A percentile compares a stretch with the other conserved stretches of the same genome.
These are phyloP conservation scores for Cenchrus fungigraminus DNA, from an alignment of 176 grass and related monocot species.

Conservation along the genomic window DNA sequence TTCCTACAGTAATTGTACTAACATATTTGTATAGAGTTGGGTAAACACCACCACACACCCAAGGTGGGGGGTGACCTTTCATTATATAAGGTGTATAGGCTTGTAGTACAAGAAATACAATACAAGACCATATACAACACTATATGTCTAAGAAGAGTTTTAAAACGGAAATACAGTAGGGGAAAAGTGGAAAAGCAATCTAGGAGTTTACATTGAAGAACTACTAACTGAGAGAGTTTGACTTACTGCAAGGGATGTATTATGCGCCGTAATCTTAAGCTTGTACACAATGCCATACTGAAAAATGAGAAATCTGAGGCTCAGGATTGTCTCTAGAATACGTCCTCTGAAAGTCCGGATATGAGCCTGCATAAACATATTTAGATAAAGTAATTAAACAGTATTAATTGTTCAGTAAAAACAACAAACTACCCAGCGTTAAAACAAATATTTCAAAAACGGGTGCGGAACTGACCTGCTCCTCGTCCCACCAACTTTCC, in stretches of 20 bases:
- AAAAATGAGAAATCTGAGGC: conserved; percentile 83
- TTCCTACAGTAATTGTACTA: neutral
- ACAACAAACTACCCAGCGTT: conserved; percentile 12
- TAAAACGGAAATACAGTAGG: neutral
- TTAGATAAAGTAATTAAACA: neutral
- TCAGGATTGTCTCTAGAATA: conserved; percentile 90
- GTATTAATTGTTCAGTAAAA: conserved; percentile 8
- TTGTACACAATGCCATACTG: conserved; percentile 99
- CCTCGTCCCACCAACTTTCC: conserved; percentile 98
- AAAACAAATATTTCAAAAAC: conserved; percentile 29
- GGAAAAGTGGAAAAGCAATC: neutral
- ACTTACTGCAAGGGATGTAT: conserved; percentile 92
- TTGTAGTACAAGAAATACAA: too few species aligned
- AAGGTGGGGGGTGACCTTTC: too few species aligned
- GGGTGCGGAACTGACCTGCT: conserved; percentile 59
- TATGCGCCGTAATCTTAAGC: conserved; percentile 59
- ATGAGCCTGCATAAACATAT: conserved; percentile 62
- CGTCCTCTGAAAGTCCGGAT: conserved; percentile 82
- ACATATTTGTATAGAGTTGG: too few species aligned
- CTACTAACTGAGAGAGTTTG: conserved; percentile 1
- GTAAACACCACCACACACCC: too few species aligned
- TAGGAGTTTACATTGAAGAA: neutral
- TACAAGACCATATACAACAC: too few species aligned
- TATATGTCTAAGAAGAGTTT: neutral
- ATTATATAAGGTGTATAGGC: too few species aligned